Evolutionary conservation across 1,139 yeast genomes (phyloP).

Genomic region (Blastobotrys elegans): DNA sequence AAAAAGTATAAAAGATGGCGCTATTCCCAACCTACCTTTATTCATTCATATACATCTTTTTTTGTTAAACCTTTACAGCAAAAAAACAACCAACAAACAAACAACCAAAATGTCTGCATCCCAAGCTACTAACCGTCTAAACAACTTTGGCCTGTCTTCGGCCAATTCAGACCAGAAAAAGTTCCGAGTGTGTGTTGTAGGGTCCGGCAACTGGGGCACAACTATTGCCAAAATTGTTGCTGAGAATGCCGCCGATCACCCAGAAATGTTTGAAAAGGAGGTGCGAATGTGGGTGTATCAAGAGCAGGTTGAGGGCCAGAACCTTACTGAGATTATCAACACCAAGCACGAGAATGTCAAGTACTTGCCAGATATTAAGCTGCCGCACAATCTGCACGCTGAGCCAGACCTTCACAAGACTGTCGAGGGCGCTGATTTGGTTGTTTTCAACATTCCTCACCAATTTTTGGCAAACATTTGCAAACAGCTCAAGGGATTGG

Average conservation of each 20-base stretch:
- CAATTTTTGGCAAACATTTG: constrained; percentile 76
- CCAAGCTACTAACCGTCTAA: constrained; percentile 15
- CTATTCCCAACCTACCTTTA: no score
- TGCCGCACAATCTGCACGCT: constrained; percentile 78
- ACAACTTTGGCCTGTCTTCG: constrained; percentile 13
- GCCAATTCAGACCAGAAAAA: constrained; percentile 5
- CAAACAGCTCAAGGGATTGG: constrained; percentile 68
- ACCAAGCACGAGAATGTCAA: constrained; percentile 76
- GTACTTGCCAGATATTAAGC: constrained; percentile 69
- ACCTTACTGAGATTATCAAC: constrained; percentile 84
- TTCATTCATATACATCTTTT: no score
- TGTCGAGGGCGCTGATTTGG: constrained; percentile 70
- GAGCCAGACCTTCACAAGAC: constrained; percentile 74
- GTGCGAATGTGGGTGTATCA: constrained; percentile 96
- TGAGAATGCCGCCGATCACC: constrained; percentile 69
- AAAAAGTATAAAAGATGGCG: constrained; percentile 8
- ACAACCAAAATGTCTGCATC: no score
- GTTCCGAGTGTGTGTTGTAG: constrained; percentile 37
- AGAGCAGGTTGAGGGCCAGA: constrained; percentile 58
- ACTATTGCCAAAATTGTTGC: constrained; percentile 92
- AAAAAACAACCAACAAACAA: no score
- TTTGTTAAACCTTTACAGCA: not conserved
- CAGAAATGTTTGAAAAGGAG: constrained; percentile 56
- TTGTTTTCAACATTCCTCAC: constrained; percentile 90
- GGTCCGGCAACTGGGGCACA: constrained; percentile 67